Evolutionary conservation across 2,329 filamentous ascomycete genomes (phyloP).

Genomic region (Colletotrichum coccodes): DNA sequence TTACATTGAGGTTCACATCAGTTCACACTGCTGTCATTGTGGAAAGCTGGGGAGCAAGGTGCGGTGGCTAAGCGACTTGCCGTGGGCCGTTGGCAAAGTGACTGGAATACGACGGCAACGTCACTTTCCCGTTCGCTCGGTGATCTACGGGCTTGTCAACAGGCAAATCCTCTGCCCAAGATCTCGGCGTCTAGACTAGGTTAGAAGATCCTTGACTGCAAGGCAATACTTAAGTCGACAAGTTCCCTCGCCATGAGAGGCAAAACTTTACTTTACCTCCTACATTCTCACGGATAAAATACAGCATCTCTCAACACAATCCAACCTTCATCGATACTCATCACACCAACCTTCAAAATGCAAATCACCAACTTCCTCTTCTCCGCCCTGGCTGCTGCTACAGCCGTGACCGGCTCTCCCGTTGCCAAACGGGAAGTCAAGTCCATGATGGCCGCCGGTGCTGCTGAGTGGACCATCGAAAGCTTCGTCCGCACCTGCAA

Average conservation of each 20-base stretch:
- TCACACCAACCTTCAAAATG: conserved; percentile 46
- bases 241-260: neutral
- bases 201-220: neutral
- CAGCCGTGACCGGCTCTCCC: conserved; percentile 30
- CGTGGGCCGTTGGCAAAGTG: conserved; percentile 4
- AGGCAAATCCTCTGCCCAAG: neutral
- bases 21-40: conserved; percentile 1
- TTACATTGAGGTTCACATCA: neutral
- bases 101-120: conserved; percentile 12
- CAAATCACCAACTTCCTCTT: conserved; percentile 52
- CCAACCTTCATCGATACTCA: neutral
- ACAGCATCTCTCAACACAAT: neutral
- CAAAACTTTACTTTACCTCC: too few species aligned
- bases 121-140: conserved; percentile 7
- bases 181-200: neutral
- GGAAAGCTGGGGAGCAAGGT: conserved; percentile 2
- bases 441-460: conserved; percentile 50
- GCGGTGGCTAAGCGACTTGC: conserved; percentile 6
- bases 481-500: conserved; percentile 52
- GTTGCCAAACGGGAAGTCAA: conserved; percentile 35
- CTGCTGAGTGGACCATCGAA: conserved; percentile 55
- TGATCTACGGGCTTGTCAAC: neutral
- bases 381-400: conserved; percentile 46
- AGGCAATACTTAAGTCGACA: conserved; percentile 4
- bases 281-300: too few species aligned